phyloP scores from a whole-genome alignment of 1,284 basidiomycete species.

The Ceratobasidium sp. region DNA sequence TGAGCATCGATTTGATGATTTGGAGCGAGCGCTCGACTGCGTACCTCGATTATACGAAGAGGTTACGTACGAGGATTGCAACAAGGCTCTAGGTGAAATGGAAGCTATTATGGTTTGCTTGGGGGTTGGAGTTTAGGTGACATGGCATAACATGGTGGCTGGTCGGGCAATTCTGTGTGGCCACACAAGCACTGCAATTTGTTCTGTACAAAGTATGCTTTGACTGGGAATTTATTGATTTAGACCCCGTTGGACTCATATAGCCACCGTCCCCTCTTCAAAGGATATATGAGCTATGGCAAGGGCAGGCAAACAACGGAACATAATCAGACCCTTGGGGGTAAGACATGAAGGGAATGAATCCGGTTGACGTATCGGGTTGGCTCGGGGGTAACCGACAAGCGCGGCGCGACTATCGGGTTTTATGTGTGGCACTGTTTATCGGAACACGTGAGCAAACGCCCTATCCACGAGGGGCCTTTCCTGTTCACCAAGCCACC shows the following conservation, averaged over 20 bases:
- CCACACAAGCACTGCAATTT: no score
- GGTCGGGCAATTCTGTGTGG: no score
- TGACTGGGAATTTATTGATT: no score
- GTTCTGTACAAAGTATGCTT: no score
- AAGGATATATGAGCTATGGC: no score
- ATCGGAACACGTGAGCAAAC: slow-evolving; percentile 26
- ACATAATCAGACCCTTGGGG: no score
- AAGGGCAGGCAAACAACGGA: no score
- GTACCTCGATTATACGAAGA: slow-evolving; percentile 5
- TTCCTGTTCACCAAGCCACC: slow-evolving; percentile 14
- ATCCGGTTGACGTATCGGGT: no score
- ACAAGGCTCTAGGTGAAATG: background rate
- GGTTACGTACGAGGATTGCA: background rate
- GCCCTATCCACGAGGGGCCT: slow-evolving; percentile 26
- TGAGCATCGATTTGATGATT: slow-evolving; percentile 18
- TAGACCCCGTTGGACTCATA: no score
- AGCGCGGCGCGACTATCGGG: background rate
- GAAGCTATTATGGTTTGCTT: slow-evolving; percentile 4
- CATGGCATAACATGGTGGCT: no score
- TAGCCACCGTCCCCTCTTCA: no score
- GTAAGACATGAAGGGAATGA: no score
- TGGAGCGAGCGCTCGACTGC: background rate
- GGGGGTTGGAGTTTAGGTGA: background rate
- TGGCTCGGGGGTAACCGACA: background rate
- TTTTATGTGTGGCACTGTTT: slow-evolving; percentile 9